Percentiles rank a stretch among this genome's conserved stretches.
phyloP scores from a whole-genome alignment of 2,329 filamentous ascomycete genomes.

The Biscogniauxia mediterranea region DNA sequence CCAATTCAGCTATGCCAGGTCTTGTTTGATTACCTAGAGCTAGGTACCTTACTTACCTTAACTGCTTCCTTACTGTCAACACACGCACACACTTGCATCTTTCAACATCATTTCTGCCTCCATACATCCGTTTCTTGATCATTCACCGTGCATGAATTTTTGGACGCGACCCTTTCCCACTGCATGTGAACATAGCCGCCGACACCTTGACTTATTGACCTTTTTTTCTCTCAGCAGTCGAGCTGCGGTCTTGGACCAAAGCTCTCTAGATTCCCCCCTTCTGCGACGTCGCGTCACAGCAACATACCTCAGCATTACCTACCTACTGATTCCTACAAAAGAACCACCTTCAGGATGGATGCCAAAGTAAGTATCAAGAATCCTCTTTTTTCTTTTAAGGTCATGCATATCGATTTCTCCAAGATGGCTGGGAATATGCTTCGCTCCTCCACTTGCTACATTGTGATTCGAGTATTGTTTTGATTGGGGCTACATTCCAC shows the following conservation, averaged over 20 bases:
- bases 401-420: constrained; percentile 4
- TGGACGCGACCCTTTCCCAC: constrained; percentile 12
- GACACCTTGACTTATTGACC: constrained; percentile 10
- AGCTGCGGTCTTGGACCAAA: constrained; percentile 12
- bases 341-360: constrained; percentile 21
- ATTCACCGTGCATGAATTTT: constrained; percentile 11
- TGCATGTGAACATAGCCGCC: constrained; percentile 8
- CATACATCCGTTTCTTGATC: not conserved
- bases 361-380: constrained; percentile 23
- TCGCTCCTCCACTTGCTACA: not conserved
- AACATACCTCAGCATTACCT: not conserved
- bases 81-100: not conserved
- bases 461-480: not conserved
- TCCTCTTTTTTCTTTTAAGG: not conserved
- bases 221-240: not conserved
- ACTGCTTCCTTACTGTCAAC: not conserved
- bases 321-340: not conserved
- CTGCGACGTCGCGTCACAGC: constrained; percentile 9
- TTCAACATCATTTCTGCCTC: not conserved
- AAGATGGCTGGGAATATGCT: not conserved
- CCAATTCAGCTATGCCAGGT: constrained; percentile 6
- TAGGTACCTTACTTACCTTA: not conserved
- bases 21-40: constrained; percentile 6
- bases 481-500: constrained; percentile 8
- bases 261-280: constrained; percentile 7